Conservation (phyloP, 2,329 filamentous ascomycete genomes). For the Sporothrix phasma region DNA sequence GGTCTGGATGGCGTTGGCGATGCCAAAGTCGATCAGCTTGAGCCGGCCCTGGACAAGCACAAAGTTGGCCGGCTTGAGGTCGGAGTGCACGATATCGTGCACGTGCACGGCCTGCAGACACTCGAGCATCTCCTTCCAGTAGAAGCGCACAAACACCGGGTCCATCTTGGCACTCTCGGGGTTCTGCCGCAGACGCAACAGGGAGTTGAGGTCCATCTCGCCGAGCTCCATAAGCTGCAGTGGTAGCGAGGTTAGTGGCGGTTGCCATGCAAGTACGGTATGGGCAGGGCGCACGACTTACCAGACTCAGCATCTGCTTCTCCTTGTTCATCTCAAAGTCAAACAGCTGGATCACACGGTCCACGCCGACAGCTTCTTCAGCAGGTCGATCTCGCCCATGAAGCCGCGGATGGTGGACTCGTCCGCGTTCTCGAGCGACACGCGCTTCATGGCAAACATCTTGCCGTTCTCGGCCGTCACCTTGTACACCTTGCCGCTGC, state of each 20-base stretch:
- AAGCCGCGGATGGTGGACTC: constrained; percentile 74
- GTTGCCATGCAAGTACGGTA: not conserved
- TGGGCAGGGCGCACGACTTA: constrained; percentile 36
- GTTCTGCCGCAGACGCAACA: constrained; percentile 65
- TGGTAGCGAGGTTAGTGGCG: not conserved
- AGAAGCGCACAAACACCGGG: constrained; percentile 84
- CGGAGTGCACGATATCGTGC: constrained; percentile 88
- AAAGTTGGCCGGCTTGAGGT: constrained; percentile 95
- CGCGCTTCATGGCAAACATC: constrained; percentile 87
- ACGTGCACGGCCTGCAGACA: constrained; percentile 84
- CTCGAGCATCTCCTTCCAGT: constrained; percentile 99
- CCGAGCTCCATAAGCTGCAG: constrained; percentile 88
- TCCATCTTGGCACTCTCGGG: constrained; percentile 69
- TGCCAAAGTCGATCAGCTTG: constrained; percentile 97
- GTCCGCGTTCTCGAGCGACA: constrained; percentile 83
- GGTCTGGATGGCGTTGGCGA: constrained; percentile 90
- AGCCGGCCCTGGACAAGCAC: constrained; percentile 80
- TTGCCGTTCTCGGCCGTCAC: constrained; percentile 97
- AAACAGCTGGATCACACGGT: constrained; percentile 80
- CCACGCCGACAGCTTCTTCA: constrained; percentile 72
- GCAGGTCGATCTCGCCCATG: constrained; percentile 89
- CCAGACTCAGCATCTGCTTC: constrained; percentile 78
- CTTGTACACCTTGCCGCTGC: constrained; percentile 87
- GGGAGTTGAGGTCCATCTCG: constrained; percentile 82
- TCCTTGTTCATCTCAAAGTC: constrained; percentile 92